Conservation (phyloP, 2,329 filamentous ascomycete species). For the Tetracladium maxilliforme region DNA sequence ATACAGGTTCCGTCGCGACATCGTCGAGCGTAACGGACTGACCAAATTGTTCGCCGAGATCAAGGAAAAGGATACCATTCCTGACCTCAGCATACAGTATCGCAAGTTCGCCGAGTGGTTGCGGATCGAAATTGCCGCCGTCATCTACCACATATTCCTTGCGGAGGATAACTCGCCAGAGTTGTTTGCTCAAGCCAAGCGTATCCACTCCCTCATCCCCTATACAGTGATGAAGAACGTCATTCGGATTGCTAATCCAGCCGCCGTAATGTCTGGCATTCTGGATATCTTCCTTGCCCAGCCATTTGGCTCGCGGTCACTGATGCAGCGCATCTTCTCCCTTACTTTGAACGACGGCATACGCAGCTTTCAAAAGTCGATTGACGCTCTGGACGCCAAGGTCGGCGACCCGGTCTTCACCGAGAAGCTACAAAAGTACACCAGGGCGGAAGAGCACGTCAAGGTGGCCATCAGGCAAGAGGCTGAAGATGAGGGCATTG, state of each 20-base stretch:
- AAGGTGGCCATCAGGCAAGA: slow-evolving; percentile 65
- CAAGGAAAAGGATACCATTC: slow-evolving; percentile 73
- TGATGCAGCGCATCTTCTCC: slow-evolving; percentile 90
- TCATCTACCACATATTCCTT: slow-evolving; percentile 91
- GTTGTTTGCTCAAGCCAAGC: slow-evolving; percentile 82
- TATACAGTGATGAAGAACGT: slow-evolving; percentile 93
- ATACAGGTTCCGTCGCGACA: slow-evolving; percentile 46
- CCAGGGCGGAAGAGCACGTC: slow-evolving; percentile 56
- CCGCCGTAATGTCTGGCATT: slow-evolving; percentile 90
- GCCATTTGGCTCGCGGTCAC: slow-evolving; percentile 76
- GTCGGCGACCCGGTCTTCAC: slow-evolving; percentile 71
- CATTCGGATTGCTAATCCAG: slow-evolving; percentile 90
- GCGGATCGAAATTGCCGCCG: slow-evolving; percentile 90
- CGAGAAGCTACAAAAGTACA: slow-evolving; percentile 69
- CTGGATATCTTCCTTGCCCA: slow-evolving; percentile 93
- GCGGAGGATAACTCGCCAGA: slow-evolving; percentile 97
- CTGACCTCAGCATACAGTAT: slow-evolving; percentile 84
- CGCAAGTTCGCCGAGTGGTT: slow-evolving; percentile 98
- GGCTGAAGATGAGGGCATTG: slow-evolving; percentile 58
- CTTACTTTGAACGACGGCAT: slow-evolving; percentile 87
- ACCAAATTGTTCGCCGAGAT: slow-evolving; percentile 91
- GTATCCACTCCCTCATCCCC: slow-evolving; percentile 87
- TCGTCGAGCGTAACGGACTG: slow-evolving; percentile 63
- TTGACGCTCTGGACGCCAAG: slow-evolving; percentile 62
- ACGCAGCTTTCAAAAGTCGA: slow-evolving; percentile 68